These are phyloP conservation scores for Xylaria telfairii DNA, from an alignment of 495 filamentous ascomycete species.

Conservation along the genomic window DNA sequence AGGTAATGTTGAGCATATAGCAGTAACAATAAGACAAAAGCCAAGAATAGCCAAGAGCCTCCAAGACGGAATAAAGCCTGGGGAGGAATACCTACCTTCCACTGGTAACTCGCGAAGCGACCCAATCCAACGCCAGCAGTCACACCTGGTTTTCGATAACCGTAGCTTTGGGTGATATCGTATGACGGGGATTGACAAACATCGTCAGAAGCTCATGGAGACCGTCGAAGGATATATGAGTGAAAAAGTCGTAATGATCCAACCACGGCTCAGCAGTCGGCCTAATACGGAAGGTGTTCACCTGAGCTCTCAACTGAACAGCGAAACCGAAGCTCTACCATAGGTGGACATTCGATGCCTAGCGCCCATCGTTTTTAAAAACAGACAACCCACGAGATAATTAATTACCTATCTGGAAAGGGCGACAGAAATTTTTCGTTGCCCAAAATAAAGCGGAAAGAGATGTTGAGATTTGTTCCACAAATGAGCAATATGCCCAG, in stretches of 20 bases:
- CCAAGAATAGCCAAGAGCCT: slow-evolving; percentile 10
- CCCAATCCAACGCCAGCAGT: not conserved
- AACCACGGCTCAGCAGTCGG: not conserved
- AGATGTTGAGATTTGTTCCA: slow-evolving; percentile 14
- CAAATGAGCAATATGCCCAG: slow-evolving; percentile 4
- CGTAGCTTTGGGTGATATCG: not conserved
- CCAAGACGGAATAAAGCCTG: slow-evolving; percentile 16
- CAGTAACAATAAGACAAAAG: not conserved
- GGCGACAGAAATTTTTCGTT: not conserved
- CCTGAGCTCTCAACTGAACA: not conserved
- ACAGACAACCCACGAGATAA: not conserved
- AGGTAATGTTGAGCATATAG: not conserved
- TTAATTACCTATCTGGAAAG: not conserved
- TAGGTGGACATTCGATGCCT: slow-evolving; percentile 9
- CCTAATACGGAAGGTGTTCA: slow-evolving; percentile 2
- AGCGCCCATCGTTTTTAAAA: not conserved
- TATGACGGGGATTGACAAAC: not conserved
- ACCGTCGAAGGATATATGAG: not conserved
- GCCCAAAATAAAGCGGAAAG: slow-evolving; percentile 6
- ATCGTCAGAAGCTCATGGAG: not conserved
- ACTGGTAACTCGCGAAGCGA: not conserved
- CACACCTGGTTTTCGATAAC: not conserved
- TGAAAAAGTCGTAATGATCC: not conserved
- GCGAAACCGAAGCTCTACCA: not conserved
- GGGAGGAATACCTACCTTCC: not conserved